Conservation (phyloP, 176 grass and related monocot species). For the Guadua angustifolia region DNA sequence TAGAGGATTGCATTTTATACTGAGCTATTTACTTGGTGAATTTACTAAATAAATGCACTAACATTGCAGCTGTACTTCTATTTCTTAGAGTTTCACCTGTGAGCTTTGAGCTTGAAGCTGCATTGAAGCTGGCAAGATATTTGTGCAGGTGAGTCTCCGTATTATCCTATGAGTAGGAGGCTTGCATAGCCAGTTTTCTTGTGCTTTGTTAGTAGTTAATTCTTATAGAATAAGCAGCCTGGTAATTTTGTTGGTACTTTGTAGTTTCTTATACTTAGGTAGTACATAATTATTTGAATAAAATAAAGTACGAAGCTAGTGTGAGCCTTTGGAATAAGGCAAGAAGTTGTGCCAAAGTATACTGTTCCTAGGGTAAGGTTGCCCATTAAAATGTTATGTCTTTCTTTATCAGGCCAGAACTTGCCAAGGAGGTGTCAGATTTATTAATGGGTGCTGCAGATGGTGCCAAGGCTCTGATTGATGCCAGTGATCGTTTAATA, state of each 20-base stretch:
- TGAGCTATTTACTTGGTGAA: conserved; percentile 26
- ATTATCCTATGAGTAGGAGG: conserved; percentile 18
- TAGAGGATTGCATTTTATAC: conserved; percentile 25
- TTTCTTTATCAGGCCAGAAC: conserved; percentile 65
- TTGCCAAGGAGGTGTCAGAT: conserved; percentile 90
- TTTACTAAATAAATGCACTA: conserved; percentile 32
- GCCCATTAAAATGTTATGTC: neutral
- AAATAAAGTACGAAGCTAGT: neutral
- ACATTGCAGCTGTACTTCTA: conserved; percentile 25
- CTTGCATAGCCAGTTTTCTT: neutral
- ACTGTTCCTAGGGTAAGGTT: conserved; percentile 19
- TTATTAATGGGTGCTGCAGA: conserved; percentile 97
- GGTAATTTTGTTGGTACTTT: neutral
- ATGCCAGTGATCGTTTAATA: conserved; percentile 89
- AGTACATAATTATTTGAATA: neutral
- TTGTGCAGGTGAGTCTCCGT: conserved; percentile 71
- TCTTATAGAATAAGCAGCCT: neutral
- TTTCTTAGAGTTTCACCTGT: conserved; percentile 92
- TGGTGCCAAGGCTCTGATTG: conserved; percentile 97
- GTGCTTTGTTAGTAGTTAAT: conserved; percentile 22
- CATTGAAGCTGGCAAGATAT: conserved; percentile 96
- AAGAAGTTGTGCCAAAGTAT: conserved; percentile 18
- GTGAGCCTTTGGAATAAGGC: conserved; percentile 18
- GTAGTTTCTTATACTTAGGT: neutral
- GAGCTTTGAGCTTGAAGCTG: conserved; percentile 99